phyloP scores from a whole-genome alignment of 2,329 filamentous ascomycete species.

The Penicillium hesseltinei region DNA sequence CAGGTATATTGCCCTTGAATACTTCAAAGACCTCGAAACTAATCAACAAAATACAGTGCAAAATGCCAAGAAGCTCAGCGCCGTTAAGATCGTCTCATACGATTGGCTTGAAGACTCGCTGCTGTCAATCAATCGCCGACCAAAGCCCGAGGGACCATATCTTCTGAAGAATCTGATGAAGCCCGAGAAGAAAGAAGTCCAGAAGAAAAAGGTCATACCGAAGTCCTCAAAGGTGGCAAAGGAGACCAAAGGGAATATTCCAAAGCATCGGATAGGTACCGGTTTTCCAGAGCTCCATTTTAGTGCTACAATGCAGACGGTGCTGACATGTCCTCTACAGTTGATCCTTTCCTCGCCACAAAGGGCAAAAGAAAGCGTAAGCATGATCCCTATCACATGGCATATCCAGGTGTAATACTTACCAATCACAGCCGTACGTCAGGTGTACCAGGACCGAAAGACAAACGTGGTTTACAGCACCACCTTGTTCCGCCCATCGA shows the following conservation, averaged over 20 bases:
- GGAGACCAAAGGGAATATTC: background rate
- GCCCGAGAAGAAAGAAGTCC: constrained; percentile 20
- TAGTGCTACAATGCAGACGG: background rate
- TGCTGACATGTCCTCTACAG: constrained; percentile 11
- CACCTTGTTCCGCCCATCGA: constrained; percentile 54
- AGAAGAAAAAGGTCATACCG: background rate
- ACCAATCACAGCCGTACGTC: constrained; percentile 25
- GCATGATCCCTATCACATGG: background rate
- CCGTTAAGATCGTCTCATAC: constrained; percentile 45
- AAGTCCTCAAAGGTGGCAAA: background rate
- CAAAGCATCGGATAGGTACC: constrained; percentile 1
- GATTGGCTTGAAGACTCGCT: constrained; percentile 51
- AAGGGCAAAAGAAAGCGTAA: constrained; percentile 52
- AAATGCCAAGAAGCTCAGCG: constrained; percentile 37
- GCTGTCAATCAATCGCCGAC: constrained; percentile 31
- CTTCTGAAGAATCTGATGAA: constrained; percentile 40
- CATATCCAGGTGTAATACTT: background rate
- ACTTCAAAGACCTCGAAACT: constrained; percentile 10
- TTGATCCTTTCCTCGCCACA: background rate
- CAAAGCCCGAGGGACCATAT: constrained; percentile 36
- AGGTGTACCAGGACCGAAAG: constrained; percentile 61
- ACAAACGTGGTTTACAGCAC: constrained; percentile 64
- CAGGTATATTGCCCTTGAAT: constrained; percentile 30
- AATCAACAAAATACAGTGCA: constrained; percentile 35
- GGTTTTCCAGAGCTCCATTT: background rate